Percentiles rank a stretch among this genome's conserved stretches.
These are phyloP conservation scores for Boletus tomentosulus DNA, from an alignment of 768 basidiomycete genomes.

Conservation along the genomic window DNA sequence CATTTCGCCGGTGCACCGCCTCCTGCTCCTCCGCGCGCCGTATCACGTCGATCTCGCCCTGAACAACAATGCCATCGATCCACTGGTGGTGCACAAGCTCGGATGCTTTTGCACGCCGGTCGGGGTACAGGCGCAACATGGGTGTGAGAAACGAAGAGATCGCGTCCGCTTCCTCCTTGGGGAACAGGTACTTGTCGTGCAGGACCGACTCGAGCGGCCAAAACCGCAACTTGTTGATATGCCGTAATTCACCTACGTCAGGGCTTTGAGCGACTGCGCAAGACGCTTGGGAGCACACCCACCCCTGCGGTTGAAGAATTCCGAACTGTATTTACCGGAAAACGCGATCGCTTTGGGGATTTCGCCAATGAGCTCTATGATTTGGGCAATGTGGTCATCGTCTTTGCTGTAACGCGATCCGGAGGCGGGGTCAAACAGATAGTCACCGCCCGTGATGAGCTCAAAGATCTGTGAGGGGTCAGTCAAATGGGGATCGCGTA, in stretches of 20 bases:
- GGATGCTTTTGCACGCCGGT: constrained; percentile 82
- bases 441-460: constrained; percentile 93
- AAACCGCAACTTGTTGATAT: constrained; percentile 90
- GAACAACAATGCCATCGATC: constrained; percentile 81
- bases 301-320: constrained; percentile 98
- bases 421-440: constrained; percentile 95
- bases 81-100: constrained; percentile 85
- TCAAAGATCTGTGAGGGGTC: constrained; percentile 71
- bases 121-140: constrained; percentile 87
- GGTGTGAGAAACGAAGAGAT: constrained; percentile 80
- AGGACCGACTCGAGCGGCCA: constrained; percentile 83
- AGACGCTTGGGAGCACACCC: constrained; percentile 19
- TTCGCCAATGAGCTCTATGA: constrained; percentile 93
- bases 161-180: constrained; percentile 72
- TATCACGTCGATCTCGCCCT: constrained; percentile 86
- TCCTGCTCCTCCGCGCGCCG: constrained; percentile 59
- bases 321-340: constrained; percentile 86
- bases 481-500: neutral
- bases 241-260: constrained; percentile 70
- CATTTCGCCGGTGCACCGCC: constrained; percentile 17
- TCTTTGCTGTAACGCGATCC: constrained; percentile 95
- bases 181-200: constrained; percentile 95
- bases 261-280: neutral
- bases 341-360: constrained; percentile 80
- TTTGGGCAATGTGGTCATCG: constrained; percentile 96